Percentiles rank a stretch among this genome's conserved stretches.
These are phyloP conservation scores for Penicillium thymicola DNA, from an alignment of 2,329 filamentous ascomycete genomes.

Conservation along the genomic window DNA sequence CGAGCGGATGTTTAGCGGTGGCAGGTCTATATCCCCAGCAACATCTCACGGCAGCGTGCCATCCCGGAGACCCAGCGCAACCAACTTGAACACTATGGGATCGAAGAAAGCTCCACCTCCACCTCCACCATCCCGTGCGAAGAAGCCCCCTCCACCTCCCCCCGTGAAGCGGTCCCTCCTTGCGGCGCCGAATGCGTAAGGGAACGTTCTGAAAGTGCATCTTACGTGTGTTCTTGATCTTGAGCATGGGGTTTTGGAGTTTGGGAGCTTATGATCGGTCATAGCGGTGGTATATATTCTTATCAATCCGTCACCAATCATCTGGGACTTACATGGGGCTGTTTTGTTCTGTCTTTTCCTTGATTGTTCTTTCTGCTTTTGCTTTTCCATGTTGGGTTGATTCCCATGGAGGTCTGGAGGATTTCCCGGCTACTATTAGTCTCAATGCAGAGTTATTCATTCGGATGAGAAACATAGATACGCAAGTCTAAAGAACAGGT, in stretches of 20 bases:
- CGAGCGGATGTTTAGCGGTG: constrained; percentile 45
- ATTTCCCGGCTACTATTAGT: background rate
- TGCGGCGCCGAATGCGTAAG: constrained; percentile 26
- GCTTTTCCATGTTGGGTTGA: background rate
- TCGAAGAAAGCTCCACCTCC: constrained; percentile 59
- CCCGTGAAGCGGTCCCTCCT: constrained; percentile 57
- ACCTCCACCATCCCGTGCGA: constrained; percentile 59
- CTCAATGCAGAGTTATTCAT: background rate
- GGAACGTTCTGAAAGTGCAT: constrained; percentile 8
- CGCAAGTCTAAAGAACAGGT: background rate
- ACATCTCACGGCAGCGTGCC: constrained; percentile 51
- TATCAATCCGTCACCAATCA: background rate
- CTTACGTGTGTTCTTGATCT: background rate
- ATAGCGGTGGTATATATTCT: constrained; percentile 1
- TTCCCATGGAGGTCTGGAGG: background rate
- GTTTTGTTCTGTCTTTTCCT: constrained; percentile 1
- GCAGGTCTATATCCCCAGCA: constrained; percentile 54
- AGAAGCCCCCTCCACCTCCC: constrained; percentile 64
- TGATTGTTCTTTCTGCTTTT: background rate
- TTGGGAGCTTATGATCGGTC: constrained; percentile 1
- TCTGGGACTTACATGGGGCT: background rate
- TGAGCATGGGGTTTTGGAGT: constrained; percentile 15
- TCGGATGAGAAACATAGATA: background rate
- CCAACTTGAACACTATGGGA: constrained; percentile 33
- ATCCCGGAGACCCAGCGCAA: constrained; percentile 52